Conservation (phyloP, 2,329 filamentous ascomycete genomes). For the Pseudogymnoascus sp. region DNA sequence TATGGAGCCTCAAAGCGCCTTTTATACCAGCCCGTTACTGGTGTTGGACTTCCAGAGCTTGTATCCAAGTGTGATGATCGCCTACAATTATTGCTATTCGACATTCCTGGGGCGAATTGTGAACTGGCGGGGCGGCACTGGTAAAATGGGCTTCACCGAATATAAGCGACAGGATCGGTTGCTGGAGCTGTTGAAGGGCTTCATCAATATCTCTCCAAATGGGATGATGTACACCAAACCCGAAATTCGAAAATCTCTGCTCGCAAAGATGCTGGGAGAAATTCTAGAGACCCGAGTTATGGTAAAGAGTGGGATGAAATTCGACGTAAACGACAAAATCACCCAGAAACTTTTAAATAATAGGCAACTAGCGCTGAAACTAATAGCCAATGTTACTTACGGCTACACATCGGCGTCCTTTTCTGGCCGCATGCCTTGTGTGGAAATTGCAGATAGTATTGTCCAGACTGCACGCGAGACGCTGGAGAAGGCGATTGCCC, state of each 20-base stretch:
- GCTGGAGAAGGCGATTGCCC: constrained; percentile 82
- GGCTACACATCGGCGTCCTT: constrained; percentile 96
- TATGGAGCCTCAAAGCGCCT: constrained; percentile 93
- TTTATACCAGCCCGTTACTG: constrained; percentile 81
- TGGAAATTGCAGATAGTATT: constrained; percentile 96
- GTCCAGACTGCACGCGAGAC: constrained; percentile 94
- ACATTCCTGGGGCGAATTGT: constrained; percentile 83
- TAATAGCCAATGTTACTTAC: constrained; percentile 98
- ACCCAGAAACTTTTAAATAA: constrained; percentile 87
- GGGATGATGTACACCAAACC: constrained; percentile 92
- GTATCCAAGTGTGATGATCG: constrained; percentile 97
- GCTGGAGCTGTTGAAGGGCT: constrained; percentile 67
- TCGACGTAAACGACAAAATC: constrained; percentile 77
- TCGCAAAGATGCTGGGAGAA: constrained; percentile 94
- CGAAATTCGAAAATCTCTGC: constrained; percentile 75
- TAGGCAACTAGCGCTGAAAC: constrained; percentile 83
- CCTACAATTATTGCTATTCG: constrained; percentile 98
- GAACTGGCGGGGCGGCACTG: constrained; percentile 76
- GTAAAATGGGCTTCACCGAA: constrained; percentile 86
- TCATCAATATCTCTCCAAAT: constrained; percentile 90
- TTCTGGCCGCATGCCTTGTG: constrained; percentile 94
- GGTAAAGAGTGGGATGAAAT: constrained; percentile 96
- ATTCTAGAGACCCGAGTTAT: constrained; percentile 94
- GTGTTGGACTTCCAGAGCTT: constrained; percentile 94
- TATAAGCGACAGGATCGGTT: constrained; percentile 71